Evolutionary conservation across 1,284 basidiomycete genomes (phyloP).

Genomic region (Rhodotorula sp.): DNA sequence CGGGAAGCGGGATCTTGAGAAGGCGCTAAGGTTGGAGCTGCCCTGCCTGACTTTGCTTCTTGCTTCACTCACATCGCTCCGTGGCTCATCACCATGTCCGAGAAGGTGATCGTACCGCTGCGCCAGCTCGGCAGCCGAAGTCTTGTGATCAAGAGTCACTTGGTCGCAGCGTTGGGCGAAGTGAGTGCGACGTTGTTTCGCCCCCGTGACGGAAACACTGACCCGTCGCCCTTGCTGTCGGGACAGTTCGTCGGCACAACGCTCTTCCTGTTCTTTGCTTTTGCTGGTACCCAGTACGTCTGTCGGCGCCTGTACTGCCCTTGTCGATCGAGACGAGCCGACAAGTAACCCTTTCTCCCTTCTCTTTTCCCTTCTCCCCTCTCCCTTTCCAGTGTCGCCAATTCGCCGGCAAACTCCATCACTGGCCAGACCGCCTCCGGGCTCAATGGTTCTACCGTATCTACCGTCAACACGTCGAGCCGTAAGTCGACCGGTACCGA

Average conservation of each 20-base stretch:
- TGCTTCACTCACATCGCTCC: too few species aligned
- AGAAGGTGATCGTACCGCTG: not conserved
- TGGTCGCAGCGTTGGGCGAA: not conserved
- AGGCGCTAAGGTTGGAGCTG: too few species aligned
- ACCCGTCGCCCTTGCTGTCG: not conserved
- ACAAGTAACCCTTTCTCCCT: not conserved
- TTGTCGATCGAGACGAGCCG: too few species aligned
- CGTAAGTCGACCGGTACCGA: conserved; percentile 49
- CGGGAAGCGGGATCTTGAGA: too few species aligned
- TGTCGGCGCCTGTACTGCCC: not conserved
- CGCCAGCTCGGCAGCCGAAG: not conserved
- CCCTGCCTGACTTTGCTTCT: too few species aligned
- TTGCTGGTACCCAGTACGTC: not conserved
- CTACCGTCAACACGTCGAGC: conserved; percentile 17
- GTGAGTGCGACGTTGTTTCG: not conserved
- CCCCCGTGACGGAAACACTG: not conserved
- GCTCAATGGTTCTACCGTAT: not conserved
- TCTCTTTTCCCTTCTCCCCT: not conserved
- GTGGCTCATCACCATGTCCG: not conserved
- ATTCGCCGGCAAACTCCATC: conserved; percentile 5
- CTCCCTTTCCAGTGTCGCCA: conserved; percentile 5
- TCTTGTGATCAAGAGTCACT: not conserved
- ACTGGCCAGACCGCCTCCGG: conserved; percentile 4
- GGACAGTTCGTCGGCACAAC: not conserved
- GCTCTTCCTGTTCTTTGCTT: not conserved